Evolutionary conservation across 495 filamentous ascomycete species (phyloP).

Genomic region (Aspergillus bridgeri): DNA sequence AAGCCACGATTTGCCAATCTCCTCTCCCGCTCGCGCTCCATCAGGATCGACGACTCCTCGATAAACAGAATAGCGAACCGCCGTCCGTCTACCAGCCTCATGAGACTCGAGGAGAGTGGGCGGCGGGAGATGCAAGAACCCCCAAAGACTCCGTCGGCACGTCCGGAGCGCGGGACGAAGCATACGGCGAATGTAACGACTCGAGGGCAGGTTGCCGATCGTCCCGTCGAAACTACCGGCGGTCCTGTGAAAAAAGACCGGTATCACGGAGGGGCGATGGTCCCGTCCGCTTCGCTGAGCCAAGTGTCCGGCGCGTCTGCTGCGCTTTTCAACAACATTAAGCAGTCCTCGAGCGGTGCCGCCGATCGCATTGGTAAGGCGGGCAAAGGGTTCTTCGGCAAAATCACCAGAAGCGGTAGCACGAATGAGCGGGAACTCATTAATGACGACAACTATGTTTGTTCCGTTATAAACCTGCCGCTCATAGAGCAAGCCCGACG

Average conservation of each 20-base stretch:
- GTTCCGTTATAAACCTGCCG: constrained; percentile 74
- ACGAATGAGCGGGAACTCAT: constrained; percentile 64
- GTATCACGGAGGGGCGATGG: constrained; percentile 44
- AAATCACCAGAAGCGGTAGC: constrained; percentile 68
- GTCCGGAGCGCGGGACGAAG: constrained; percentile 57
- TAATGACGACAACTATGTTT: constrained; percentile 71
- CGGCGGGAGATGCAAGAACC: constrained; percentile 25
- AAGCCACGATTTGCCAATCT: constrained; percentile 55
- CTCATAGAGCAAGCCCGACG: constrained; percentile 80
- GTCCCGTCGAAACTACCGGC: constrained; percentile 36
- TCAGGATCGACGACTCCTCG: constrained; percentile 51
- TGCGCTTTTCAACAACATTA: constrained; percentile 68
- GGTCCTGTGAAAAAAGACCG: constrained; percentile 43
- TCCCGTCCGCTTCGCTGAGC: constrained; percentile 56
- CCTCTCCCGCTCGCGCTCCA: constrained; percentile 64
- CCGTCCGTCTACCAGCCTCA: constrained; percentile 44
- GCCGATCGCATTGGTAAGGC: constrained; percentile 69
- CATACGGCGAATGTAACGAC: constrained; percentile 59
- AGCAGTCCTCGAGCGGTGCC: constrained; percentile 66
- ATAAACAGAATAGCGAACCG: constrained; percentile 30
- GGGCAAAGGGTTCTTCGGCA: constrained; percentile 74
- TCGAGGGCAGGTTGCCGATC: constrained; percentile 63
- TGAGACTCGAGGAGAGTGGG: constrained; percentile 39
- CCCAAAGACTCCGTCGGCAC: constrained; percentile 58
- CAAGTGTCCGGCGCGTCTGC: constrained; percentile 60